Evolutionary conservation across 2,329 filamentous ascomycete genomes (phyloP), one percentile per base, ranked within the genome.

Genomic region (Trematosphaeria pertusa): DNA sequence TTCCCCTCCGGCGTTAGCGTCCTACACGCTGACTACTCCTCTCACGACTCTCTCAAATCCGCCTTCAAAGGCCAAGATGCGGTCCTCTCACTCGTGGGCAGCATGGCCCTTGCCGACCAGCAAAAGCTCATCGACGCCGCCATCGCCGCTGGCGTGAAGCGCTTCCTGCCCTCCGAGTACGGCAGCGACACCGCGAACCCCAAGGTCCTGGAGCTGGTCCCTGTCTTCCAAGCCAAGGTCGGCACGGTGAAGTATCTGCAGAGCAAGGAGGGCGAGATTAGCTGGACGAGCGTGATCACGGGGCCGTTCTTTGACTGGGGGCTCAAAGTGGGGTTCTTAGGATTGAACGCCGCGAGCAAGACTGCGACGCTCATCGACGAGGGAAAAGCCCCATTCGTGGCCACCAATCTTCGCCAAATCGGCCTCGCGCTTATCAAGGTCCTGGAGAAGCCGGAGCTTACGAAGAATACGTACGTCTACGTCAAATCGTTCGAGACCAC

Each of bases 91-190:
- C 71, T 76, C 1, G 68, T 83, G 31, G 76, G 73, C 6, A 73
- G 71, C 11, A 54, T 56, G 2, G 70, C 71, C 17, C 62, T 76
- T 9, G 65, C 61, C 2, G 64, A 78, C 1, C 82, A 85, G 58
- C 73, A 72, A 37, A 70, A 71, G 11, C 71, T 87, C 35, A 75
- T 87, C 34, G 79, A 86, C 22, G 85, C 84, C 1, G 79, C 83
- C 22, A 71, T 83, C 20, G 76, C 77, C 3, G 82, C 83, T 1
- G 81, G 83, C 1, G 84, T 87, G 5, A 79, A 80, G 54, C 77
- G 83, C 5, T 86, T 84, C 61, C 77, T 86, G 1, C 83, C 84
- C 1, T 82, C 81, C 26, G 86, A 88, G 54, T 88, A 79, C 52
- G 78, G 73, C 28, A 74, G 70, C 59, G 75, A 71, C 59, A 74